Conservation (phyloP, 2,329 filamentous ascomycete genomes). For the Fusarium neocosmosporiellum region DNA sequence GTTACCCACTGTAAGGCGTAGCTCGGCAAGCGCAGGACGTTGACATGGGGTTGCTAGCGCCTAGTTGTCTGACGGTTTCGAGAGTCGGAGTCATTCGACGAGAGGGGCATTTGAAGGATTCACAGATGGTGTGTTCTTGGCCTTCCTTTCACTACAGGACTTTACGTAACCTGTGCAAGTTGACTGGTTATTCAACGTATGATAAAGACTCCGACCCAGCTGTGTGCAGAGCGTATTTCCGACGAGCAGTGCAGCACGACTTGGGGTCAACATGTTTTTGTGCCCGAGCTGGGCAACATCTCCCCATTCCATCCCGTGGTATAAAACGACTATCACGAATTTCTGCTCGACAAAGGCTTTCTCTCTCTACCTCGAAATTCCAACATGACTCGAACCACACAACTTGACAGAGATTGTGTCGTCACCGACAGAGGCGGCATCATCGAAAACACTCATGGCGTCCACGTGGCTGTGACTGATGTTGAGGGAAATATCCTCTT, state of each 20-base stretch:
- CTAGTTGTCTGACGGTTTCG: neutral
- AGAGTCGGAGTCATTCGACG: neutral
- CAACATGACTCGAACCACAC: conserved; percentile 26
- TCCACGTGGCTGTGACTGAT: conserved; percentile 57
- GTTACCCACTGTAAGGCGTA: neutral
- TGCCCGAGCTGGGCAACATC: neutral
- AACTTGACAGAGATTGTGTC: conserved; percentile 44
- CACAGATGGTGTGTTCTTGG: neutral
- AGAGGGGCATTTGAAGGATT: neutral
- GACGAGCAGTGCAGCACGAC: neutral
- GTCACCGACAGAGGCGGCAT: conserved; percentile 52
- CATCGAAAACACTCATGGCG: conserved; percentile 56
- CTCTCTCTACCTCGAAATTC: neutral
- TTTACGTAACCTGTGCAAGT: neutral
- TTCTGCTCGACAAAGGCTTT: neutral
- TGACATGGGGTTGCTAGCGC: neutral
- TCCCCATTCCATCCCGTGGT: neutral
- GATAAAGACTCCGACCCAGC: neutral
- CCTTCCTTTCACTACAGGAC: neutral
- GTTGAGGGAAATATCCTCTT: conserved; percentile 51
- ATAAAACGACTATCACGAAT: neutral
- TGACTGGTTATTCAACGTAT: neutral
- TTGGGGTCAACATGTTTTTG: neutral
- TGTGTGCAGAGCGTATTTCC: neutral
- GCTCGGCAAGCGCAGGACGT: neutral